phyloP scores from a whole-genome alignment of 768 basidiomycete species.

The Rubroboletus satanas region DNA sequence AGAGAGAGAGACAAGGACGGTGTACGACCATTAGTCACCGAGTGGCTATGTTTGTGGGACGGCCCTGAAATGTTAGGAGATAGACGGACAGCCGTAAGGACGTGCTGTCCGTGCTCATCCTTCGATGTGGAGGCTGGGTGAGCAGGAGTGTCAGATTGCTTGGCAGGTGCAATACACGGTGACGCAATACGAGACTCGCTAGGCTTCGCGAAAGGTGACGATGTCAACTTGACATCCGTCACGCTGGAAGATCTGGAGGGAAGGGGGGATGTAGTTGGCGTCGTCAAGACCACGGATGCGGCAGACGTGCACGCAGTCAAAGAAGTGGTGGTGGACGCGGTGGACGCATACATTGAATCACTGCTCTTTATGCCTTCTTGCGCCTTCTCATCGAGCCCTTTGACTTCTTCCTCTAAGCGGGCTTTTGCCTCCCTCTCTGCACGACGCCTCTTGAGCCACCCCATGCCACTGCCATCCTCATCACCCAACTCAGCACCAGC shows the following conservation, averaged over 20 bases:
- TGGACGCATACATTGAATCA: conserved; percentile 23
- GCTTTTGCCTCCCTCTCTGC: conserved; percentile 52
- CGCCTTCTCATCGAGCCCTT: conserved; percentile 8
- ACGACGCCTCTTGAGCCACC: conserved; percentile 67
- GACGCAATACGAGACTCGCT: background rate
- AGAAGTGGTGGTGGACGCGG: conserved; percentile 23
- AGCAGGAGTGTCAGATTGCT: background rate
- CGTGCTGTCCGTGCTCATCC: conserved; percentile 20
- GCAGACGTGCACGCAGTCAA: conserved; percentile 20
- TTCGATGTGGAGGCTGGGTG: background rate
- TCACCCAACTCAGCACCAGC: conserved; percentile 39
- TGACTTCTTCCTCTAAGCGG: conserved; percentile 18
- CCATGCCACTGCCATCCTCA: conserved; percentile 85
- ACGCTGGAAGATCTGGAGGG: conserved; percentile 21
- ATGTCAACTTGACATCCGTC: conserved; percentile 11
- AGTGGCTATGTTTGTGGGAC: conserved; percentile 5
- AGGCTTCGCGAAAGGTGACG: conserved; percentile 3
- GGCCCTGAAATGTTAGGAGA: conserved; percentile 14
- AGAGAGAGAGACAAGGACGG: background rate
- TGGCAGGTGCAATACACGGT: background rate
- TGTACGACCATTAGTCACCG: background rate
- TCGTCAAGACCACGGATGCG: conserved; percentile 16
- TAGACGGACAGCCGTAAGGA: conserved; percentile 25
- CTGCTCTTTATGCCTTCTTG: conserved; percentile 22
- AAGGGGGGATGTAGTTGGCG: conserved; percentile 19